Evolutionary conservation across 768 basidiomycete species (phyloP).

Genomic region (Tricholoma sp.): DNA sequence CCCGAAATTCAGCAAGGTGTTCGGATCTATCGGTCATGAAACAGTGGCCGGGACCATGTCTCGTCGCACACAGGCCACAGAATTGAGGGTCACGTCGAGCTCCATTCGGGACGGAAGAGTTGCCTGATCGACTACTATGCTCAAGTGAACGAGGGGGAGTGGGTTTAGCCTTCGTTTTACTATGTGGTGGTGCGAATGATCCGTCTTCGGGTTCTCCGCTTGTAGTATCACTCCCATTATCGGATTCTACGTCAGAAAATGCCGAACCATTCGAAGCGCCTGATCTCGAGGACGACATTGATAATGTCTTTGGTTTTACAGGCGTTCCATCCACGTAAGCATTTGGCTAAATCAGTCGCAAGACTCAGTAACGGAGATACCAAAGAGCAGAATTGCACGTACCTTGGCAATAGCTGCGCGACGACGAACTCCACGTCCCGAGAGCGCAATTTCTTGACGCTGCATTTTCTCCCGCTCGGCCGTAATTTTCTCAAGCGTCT

Average conservation of each 20-base stretch:
- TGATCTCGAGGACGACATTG: conserved; percentile 13
- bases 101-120: conserved; percentile 14
- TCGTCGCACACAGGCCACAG: conserved; percentile 61
- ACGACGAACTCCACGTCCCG: conserved; percentile 73
- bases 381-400: not conserved
- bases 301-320: conserved; percentile 8
- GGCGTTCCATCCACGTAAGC: conserved; percentile 12
- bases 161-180: conserved; percentile 15
- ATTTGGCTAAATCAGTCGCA: conserved; percentile 23
- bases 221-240: conserved; percentile 16
- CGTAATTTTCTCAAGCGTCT: conserved; percentile 53
- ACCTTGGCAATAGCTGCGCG: conserved; percentile 56
- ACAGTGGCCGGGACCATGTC: conserved; percentile 49
- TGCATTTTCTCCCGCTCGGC: conserved; percentile 37
- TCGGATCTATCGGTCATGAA: conserved; percentile 60
- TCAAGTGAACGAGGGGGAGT: not conserved
- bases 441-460: conserved; percentile 43
- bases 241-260: conserved; percentile 25
- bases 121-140: not conserved
- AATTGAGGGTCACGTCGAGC: conserved; percentile 10
- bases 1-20: conserved; percentile 65
- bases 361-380: not conserved
- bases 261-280: conserved; percentile 28
- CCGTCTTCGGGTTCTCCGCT: conserved; percentile 13
- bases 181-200: conserved; percentile 11